Evolutionary conservation across 306 rosid species (phyloP), one percentile per base, ranked within the genome.

Genomic region (Quercus dentata): DNA sequence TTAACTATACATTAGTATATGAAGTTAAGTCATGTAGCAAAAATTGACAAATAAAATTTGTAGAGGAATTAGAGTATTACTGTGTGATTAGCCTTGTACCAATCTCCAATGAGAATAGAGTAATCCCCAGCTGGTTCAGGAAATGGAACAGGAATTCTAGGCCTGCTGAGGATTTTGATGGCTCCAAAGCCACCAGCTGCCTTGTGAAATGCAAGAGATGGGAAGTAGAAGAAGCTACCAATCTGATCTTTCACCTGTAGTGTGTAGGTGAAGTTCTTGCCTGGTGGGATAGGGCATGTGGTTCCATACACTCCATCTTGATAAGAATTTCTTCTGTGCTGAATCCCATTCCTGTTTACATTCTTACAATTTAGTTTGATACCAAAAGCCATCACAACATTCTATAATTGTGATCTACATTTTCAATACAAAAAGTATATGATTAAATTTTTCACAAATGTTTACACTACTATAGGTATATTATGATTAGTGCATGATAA

Each of bases 141-240:
- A 77, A 95, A 95, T 28, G 99, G 99, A 72, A 95, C 99, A 0
- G 98, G 99, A 73, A 95, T 92, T 27, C 78, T 83, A 11, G 99
- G 98, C 71, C 99, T 83, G 84, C 98, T 95, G 23, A 91, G 97
- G 76, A 93, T 80, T 84, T 86, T 94, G 69, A 94, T 86, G 23
- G 79, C 82, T 0, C 99, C 99, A 81, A 90, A 94, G 3, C 91
- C 99, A 78, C 97, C 99, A 23, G 97, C 97, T 19, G 99, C 97
- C 51, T 94, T 94, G 67, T 94, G 99, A 57, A 91, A 85, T 59
- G 75, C 90, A 75, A 91, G 91, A 80, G 99, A 94, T 51, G 99
- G 99, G 80, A 91, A 94, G 74, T 94, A 94, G 87, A 77, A 94
- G 83, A 84, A 94, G 70, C 89, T 91, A 67, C 99, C 99, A 67